Evolutionary conservation across 106 monocot genomes (phyloP), one percentile per base, ranked within the genome.

Genomic region (Triglochin maritima): DNA sequence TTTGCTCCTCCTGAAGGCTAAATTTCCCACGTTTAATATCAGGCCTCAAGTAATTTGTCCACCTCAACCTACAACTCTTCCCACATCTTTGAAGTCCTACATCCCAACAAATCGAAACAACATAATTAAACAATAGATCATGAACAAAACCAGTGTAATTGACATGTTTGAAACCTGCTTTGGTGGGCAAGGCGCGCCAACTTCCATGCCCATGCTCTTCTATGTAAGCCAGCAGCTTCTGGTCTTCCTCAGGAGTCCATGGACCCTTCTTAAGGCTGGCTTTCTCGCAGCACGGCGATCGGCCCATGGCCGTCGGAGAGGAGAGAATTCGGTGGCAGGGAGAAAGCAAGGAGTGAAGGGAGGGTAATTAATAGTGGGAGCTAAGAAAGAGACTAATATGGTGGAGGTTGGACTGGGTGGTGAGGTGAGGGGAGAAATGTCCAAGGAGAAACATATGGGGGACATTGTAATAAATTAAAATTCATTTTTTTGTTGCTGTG

Each of bases 11-110:
- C 65, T 88, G 82, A 54, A 80, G 49, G 71, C 67, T 84, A 63
- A 88, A 88, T 50, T 88, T 76, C 3, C 87, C 84, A 44, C 64
- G 11, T 69, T 63, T 76, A 47, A 76, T 76, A 62, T 69, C 76
- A 14, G 76, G 69, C 41, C 69, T 50, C 54, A 76, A 54, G 46
- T 76, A 76, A 48, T 76, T 76, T 7, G 69, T 76, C 76, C 76
- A 76, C 10, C 76, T 43, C 10, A 76, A 55, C 47, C 76, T 44
- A 47, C 76, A 76, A 48, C 76, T 76, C 69, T 76, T 76, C 54
- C 87, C 88, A 62, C 88, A 88, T 54, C 88, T 74, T 72, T 82
- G 77, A 50, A 88, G 79, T 43, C 82, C 88, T 88, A 47, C 46
- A 61, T 11, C 29, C 2, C 29, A 9, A 61, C 57, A 17, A 61